Base-by-base conservation (phyloP, 2,329 filamentous ascomycete genomes). In the Verticillium nubilum region DNA sequence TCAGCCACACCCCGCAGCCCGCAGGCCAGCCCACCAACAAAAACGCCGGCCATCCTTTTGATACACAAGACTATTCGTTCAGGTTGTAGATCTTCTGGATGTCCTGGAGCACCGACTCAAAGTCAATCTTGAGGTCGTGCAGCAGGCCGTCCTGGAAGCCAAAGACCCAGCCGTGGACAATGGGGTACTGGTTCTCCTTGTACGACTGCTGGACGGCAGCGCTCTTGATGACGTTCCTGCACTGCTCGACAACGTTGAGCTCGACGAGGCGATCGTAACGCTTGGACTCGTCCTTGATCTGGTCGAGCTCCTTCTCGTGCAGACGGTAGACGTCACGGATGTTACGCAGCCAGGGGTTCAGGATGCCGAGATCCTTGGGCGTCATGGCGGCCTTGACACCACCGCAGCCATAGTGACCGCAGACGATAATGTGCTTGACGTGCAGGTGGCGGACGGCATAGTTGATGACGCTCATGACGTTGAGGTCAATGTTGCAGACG, bases 381-480 rank as follows among this genome's bases (percentile, higher is more conserved):
- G 86, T 89, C 81, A 88, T 86, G 74, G 89, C 88, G 35, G 88
- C 88, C 74, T 89, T 87, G 73, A 91, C 87, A 63, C 88, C 88
- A 55, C 88, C 88, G 74, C 89, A 92, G 73, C 86, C 87, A 78
- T 91, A 91, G 79, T 92, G 89, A 26, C 89, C 89, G 74, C 89
- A 92, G 60, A 92, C 86, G 65, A 92, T 81, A 67, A 92, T 89
- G 79, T 92, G 89, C 79, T 91, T 91, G 72, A 92, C 88, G 71
- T 90, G 82, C 47, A 97, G 82, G 73, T 94, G 86, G 67, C 83
- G 80, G 64, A 97, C 91, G 64, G 92, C 90, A 72, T 92, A 97
- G 72, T 95, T 87, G 75, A 97, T 91, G 67, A 96, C 92, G 72
- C 85, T 85, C 72, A 91, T 87, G 56, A 87, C 86, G 74, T 87